These are phyloP conservation scores for Lecanicillium sp. DNA, from an alignment of 2,329 filamentous ascomycete species.

Conservation along the genomic window DNA sequence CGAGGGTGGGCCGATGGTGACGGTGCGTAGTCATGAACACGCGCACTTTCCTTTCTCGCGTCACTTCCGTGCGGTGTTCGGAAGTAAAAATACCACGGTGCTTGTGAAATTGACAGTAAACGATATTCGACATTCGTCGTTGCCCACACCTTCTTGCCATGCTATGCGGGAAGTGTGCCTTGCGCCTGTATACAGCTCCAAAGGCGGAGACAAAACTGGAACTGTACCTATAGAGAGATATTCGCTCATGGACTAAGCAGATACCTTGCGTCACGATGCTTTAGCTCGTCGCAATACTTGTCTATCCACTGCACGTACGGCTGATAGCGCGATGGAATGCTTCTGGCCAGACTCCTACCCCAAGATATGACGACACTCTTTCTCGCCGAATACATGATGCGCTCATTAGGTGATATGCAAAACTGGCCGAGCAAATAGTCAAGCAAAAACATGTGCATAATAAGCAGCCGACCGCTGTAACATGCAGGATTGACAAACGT, in stretches of 20 bases:
- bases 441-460: slow-evolving; percentile 27
- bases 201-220: no score
- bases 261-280: slow-evolving; percentile 15
- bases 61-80: no score
- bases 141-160: no score
- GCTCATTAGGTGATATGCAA: slow-evolving; percentile 13
- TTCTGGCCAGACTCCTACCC: slow-evolving; percentile 13
- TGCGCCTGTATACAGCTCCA: no score
- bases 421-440: slow-evolving; percentile 19
- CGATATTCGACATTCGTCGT: no score
- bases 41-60: no score
- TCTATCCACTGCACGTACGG: slow-evolving; percentile 14
- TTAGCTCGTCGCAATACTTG: slow-evolving; percentile 15
- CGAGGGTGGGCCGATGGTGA: no score
- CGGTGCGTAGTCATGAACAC: no score
- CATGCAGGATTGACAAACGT: slow-evolving; percentile 22
- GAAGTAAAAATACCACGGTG: no score
- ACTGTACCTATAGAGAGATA: no score
- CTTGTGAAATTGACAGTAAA: no score
- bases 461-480: slow-evolving; percentile 22
- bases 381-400: slow-evolving; percentile 14
- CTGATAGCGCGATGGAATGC: slow-evolving; percentile 12
- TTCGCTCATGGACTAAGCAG: slow-evolving; percentile 16
- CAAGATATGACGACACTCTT: slow-evolving; percentile 18
- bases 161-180: no score